Base-by-base conservation (phyloP, 129 eudicot species). In the Scalesia atractyloides region DNA sequence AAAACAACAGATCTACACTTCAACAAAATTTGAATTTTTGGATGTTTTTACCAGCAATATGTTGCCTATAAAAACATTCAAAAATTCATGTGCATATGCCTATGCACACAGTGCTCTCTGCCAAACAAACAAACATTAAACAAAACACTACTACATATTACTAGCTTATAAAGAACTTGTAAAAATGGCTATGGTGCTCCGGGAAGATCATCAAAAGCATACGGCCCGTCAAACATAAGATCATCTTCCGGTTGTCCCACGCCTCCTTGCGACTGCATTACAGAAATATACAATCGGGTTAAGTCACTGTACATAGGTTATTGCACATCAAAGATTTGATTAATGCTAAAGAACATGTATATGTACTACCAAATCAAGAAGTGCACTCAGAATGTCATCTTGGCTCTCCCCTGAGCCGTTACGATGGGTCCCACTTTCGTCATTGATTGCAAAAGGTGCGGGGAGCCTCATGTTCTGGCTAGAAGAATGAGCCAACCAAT, bases 311-410 rank as follows among this genome's bases (percentile, higher is more conserved):
- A 69, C 63, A 60, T 68, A 39, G 5, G 50, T 24, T 14, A 39
- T 11, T 24, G 33, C 63, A 18, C 14, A 64, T 9, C 1, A 41
- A 41, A 39, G 0, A 39, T 39, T 7, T 37, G 16, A 63, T 14
- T 30, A 74, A 76, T 67, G n/a, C 39, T 66, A 67, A 67, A 48
- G 37, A 77, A 49, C 26, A 43, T n/a, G 5, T 33, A 49, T 37
- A 53, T 37, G 12, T 33, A 89, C 98, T 33, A 89, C 98, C 82
- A 12, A 87, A 64, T 90, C 83, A 24, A 94, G 85, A 49, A 90
- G 49, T 53, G 86, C 89, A 61, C 76, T 72, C 82, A 94, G 76
- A 53, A 86, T 85, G 56, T 90, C 96, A 15, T 90, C 98, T 79
- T 84, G 94, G 70, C 80, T 77, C 84, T 50, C 73, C 78, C 0